Base-by-base conservation (phyloP, 2,329 filamentous ascomycete species). In the Aspergillus sergii region DNA sequence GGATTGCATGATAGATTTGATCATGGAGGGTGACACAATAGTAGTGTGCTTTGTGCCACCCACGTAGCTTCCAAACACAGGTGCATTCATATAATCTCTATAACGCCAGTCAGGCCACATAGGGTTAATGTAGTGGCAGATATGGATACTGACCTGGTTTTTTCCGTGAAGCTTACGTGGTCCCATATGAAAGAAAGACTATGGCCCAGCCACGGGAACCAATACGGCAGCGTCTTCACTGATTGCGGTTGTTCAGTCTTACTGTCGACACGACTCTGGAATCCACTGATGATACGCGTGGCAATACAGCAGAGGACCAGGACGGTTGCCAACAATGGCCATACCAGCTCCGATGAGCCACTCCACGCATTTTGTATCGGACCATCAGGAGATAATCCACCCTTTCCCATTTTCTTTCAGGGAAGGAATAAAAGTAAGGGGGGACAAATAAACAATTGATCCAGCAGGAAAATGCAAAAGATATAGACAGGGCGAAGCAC, bases 161-260 rank as follows among this genome's bases (percentile, higher is more conserved):
- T 75, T 45, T 75, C 74, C 64, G 85, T 71, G 66, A 84, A 82
- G 12, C 69, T 68, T 46, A 82, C 75, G 56, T 81, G 79, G 46
- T 81, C 72, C 69, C 82, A 78, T 23, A 80, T 73, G 67, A 87
- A 83, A 23, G 74, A 75, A 46, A 83, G 68, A 8, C 82, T 78
- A 76, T 89, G 85, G 45, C 86, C 85, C 10, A 89, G 41, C 58
- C 84, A 79, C 1, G 87, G 87, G 9, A 89, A 72, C 84, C 85
- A 89, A 73, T 89, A 89, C 32, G 86, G 85, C 26, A 84, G 67
- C 61, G 80, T 73, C 72, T 82, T 83, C 64, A 85, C 80, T 59
- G 75, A 75, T 66, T 72, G 72, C 46, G 73, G 59, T 41, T 71
- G 66, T n/a, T 69, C 69, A n/a, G 69, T 55, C 53, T 67, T 60